Base-by-base conservation (phyloP, 768 basidiomycete genomes). In the Astraeus odoratus region DNA sequence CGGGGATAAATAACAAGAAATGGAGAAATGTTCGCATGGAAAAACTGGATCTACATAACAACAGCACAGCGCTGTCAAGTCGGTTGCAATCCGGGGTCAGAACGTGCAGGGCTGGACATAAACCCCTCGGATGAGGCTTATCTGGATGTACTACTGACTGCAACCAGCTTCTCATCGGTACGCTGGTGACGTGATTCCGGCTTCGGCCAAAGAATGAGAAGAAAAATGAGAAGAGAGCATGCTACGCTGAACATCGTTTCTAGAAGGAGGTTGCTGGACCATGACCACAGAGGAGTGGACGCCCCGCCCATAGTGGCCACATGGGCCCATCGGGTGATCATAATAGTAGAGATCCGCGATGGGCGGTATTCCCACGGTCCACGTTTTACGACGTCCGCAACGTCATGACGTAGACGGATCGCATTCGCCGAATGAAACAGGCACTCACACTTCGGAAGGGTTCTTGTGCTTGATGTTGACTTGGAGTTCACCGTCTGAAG, bases 381-480 rank as follows among this genome's bases (percentile, higher is more conserved):
- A 68, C 68, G 67, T 68, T 70, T 67, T 57, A 54, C 68, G 56
- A 51, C 48, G 67, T 57, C 56, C 41, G 64, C 44, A 48, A 44
- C 24, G 26, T 53, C 50, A 52, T 66, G 57, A 60, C 55, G 64
- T 64, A 58, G 38, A 51, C 48, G n/a, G n/a, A n/a, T n/a, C n/a
- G n/a, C n/a, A n/a, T n/a, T n/a, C n/a, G n/a, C n/a, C n/a, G n/a
- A n/a, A n/a, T n/a, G n/a, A n/a, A n/a, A n/a, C n/a, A n/a, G n/a
- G 33, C 10, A 63, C 61, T 63, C 54, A 58, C 61, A 43, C 42
- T 59, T n/a, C n/a, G n/a, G n/a, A n/a, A n/a, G n/a, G n/a, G n/a
- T n/a, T n/a, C n/a, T n/a, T n/a, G n/a, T 48, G 40, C 39, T 16
- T 15, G 25, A 40, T 22, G 29, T 26, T 24, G 24, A 22, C 29